Base-by-base conservation (phyloP, 2,329 filamentous ascomycete species). In the Davidsoniella virescens region DNA sequence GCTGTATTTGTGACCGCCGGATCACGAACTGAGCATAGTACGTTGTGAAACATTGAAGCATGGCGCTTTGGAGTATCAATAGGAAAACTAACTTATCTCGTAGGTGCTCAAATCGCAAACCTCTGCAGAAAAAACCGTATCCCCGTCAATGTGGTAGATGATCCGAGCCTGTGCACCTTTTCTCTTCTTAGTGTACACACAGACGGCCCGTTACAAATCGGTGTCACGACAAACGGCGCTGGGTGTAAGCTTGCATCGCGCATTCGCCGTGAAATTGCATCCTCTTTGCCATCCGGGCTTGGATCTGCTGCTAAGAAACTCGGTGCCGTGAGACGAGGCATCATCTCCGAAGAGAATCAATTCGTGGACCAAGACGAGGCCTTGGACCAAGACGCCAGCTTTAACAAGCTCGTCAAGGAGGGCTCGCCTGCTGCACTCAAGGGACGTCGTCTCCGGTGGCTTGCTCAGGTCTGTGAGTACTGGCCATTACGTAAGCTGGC, bases 381-480 rank as follows among this genome's bases (percentile, higher is more conserved):
- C 6, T 66, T 72, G 3, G 84, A 84, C 48, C 92, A 96, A 64
- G 77, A 75, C 14, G 78, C 88, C 1, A 75, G 73, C 0, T 95
- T 98, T 64, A 98, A 98, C 64, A 79, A 75, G 54, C 70, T 98
- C 3, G 74, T 96, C 5, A 76, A 73, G 0, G 80, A 85, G 44
- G 78, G 80, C 42, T 86, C 92, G 59, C 67, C 75, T 1, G 81
- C 84, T 53, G 81, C 81, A 2, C 76, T 79, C 14, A 87, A 87
- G 61, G 87, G 76, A 18, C 73, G 90, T 53, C 76, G 92, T 47
- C 88, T 94, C 71, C 77, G 92, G 52, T 98, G 92, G 92, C 71
- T 98, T 1, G 78, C 84, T 17, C 92, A 98, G 62, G 87, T 98
- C 48, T 98, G 92, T 71, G 92, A 98, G 68, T 98, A 98, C 66